A percentile compares a stretch with the other conserved stretches of the same genome.
These are phyloP conservation scores for Endoconidiophora laricicola DNA, from an alignment of 2,329 filamentous ascomycete genomes.

Conservation along the genomic window DNA sequence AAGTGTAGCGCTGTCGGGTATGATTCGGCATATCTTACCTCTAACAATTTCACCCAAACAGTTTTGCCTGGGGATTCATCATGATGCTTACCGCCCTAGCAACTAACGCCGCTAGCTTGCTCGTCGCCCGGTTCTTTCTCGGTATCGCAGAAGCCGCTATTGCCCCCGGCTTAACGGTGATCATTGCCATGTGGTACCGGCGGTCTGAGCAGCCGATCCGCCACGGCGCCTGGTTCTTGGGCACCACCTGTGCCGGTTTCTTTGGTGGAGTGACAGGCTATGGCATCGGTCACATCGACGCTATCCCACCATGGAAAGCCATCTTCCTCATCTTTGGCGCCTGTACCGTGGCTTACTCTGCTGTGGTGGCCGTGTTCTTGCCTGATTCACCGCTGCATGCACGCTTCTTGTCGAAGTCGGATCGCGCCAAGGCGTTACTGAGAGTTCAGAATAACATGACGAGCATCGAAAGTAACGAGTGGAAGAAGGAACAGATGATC, in stretches of 20 bases:
- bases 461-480: slow-evolving; percentile 19
- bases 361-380: slow-evolving; percentile 38
- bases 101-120: slow-evolving; percentile 14
- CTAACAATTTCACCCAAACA: not conserved
- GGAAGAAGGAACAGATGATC: slow-evolving; percentile 18
- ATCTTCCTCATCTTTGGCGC: slow-evolving; percentile 42
- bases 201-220: slow-evolving; percentile 17
- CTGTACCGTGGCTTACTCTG: slow-evolving; percentile 33
- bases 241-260: slow-evolving; percentile 17
- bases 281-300: slow-evolving; percentile 16
- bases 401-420: slow-evolving; percentile 16
- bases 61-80: slow-evolving; percentile 12
- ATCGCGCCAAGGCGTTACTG: slow-evolving; percentile 18
- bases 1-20: not conserved
- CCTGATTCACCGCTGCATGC: slow-evolving; percentile 31
- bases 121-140: slow-evolving; percentile 15
- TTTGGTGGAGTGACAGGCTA: slow-evolving; percentile 15
- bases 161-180: slow-evolving; percentile 10
- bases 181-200: slow-evolving; percentile 17
- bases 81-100: slow-evolving; percentile 16
- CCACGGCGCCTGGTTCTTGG: slow-evolving; percentile 18
- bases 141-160: slow-evolving; percentile 15
- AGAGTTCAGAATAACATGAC: slow-evolving; percentile 18
- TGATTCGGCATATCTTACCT: not conserved
- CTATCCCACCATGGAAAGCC: slow-evolving; percentile 36